Evolutionary conservation across 345 rosid genomes (phyloP).

Genomic region (Populus pruinosa): DNA sequence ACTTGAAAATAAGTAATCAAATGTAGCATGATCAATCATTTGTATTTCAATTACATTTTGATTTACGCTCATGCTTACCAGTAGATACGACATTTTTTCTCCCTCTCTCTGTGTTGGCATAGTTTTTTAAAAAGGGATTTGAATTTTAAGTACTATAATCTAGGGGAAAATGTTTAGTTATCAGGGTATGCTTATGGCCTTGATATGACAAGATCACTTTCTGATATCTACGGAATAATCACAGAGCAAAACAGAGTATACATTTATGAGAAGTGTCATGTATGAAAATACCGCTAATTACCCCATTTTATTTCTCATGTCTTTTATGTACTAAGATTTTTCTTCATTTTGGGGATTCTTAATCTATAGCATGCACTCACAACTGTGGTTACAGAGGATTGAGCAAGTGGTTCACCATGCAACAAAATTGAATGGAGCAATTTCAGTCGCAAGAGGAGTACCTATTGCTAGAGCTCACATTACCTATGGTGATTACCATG

Average conservation of each 20-base stretch:
- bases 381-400: constrained; percentile 48
- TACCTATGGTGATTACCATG: constrained; percentile 69
- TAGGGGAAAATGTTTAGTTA: neutral
- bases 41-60: neutral
- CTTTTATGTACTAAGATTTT: too few relatives aligned
- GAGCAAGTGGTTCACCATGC: constrained; percentile 67
- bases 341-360: neutral
- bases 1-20: neutral
- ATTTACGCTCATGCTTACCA: neutral
- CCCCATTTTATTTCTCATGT: neutral
- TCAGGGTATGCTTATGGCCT: neutral
- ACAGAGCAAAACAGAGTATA: neutral
- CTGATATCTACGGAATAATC: neutral
- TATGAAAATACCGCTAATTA: neutral
- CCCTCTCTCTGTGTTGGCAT: neutral
- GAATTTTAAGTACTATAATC: neutral
- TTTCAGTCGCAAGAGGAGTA: constrained; percentile 61
- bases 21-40: neutral
- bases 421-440: constrained; percentile 60
- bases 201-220: neutral
- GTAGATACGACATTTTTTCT: too few relatives aligned
- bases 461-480: constrained; percentile 73
- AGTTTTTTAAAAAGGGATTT: too few relatives aligned
- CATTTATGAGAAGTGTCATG: neutral
- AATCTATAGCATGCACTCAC: neutral